Conservation (phyloP, 441 rosid genomes). For the Viola pubescens region DNA sequence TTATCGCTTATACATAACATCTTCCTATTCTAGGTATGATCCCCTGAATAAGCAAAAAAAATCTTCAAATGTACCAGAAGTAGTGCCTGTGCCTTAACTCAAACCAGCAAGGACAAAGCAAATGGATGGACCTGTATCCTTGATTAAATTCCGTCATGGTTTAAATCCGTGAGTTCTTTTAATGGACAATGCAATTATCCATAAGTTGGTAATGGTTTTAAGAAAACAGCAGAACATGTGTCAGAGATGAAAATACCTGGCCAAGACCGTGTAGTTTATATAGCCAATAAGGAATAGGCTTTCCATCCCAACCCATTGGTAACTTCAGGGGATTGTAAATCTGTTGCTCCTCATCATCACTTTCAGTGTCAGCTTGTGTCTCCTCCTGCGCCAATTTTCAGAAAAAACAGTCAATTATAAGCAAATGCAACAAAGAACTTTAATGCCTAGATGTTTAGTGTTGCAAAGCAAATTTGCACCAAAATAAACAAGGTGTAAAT, state of each 20-base stretch:
- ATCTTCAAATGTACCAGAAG: no score
- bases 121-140: no score
- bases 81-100: no score
- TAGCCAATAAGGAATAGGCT: conserved; percentile 99
- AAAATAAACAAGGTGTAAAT: not conserved
- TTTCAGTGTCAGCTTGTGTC: conserved; percentile 82
- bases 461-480: not conserved
- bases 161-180: no score
- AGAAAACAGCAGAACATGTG: no score
- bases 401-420: not conserved
- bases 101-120: no score
- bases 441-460: not conserved
- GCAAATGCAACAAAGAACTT: not conserved
- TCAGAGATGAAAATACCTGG: conserved; percentile 43
- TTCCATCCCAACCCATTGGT: conserved; percentile 99
- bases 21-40: not conserved
- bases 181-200: no score
- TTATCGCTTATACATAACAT: no score
- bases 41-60: no score
- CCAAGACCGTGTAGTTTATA: conserved; percentile 99
- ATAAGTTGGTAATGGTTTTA: no score
- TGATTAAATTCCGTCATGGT: no score
- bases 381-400: conserved; percentile 59
- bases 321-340: conserved; percentile 89
- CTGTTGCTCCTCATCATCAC: conserved; percentile 95